Evolutionary conservation across 805 yeast species (phyloP), one percentile per base, ranked within the genome.

Genomic region (Candida sanyiensis): DNA sequence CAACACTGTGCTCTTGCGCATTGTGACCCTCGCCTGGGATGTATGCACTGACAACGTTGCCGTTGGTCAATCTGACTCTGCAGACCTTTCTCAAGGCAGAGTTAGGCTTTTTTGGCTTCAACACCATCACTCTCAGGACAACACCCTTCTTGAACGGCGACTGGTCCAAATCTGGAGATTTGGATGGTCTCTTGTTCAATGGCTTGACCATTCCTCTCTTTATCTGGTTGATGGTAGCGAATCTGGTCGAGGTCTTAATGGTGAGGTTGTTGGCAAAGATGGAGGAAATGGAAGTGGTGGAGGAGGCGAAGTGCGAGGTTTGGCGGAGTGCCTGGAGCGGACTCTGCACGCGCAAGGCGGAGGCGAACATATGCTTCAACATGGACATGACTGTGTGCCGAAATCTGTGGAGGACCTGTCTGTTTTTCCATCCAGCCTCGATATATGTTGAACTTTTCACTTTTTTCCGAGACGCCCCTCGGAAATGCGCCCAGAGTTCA

Each of bases 1-100:
- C 97, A 37, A 93, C 94, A 56, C 94, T 85, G 66, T 93, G 99
- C 62, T 93, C 99, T 67, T 93, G 97, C 17, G 95, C 82, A 57
- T 93, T 93, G 63, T 93, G 98, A 16, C 99, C 98, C 59, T 93
- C 97, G 39, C 99, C 99, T 12, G 97, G 96, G 42, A 93, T 93
- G 60, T 88, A 89, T 1, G 96, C 96, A 33, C 90, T 80, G 13
- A 93, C 75, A 35, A 85, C 80, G 48, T 80, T 82, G 20, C 97
- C 98, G 54, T 85, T 90, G 9, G 95, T 75, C 45, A 93, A 71
- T 63, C 95, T 76, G 17, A 93, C 97, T 69, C 97, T 83, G 47
- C 95, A 88, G 33, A 94, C 96, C 62, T 93, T 93, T 66, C 99
- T 77, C 66, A 89, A 90, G 15, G 99, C 97, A 31, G 97, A 90